Evolutionary conservation across 1,284 basidiomycete species (phyloP).

Genomic region (Mrakiaceae sp.): DNA sequence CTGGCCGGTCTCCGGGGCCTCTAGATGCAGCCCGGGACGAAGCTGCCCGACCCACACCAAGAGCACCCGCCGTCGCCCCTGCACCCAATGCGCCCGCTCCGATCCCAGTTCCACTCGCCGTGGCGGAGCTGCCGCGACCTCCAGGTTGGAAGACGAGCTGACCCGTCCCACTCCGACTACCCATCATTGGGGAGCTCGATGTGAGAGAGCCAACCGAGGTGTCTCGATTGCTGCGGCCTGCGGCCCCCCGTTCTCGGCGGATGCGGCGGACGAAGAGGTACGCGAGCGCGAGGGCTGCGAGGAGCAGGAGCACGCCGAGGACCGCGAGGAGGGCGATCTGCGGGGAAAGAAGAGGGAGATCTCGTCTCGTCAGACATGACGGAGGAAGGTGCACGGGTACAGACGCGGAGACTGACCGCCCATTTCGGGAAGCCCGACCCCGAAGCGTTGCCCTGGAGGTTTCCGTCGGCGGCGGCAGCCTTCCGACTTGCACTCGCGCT

Average conservation of each 20-base stretch:
- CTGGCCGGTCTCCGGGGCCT: background rate
- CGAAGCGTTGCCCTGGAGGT: slow-evolving; percentile 1
- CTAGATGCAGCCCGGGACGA: background rate
- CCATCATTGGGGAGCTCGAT: slow-evolving; percentile 1
- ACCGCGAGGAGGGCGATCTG: slow-evolving; percentile 15
- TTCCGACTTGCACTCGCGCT: background rate
- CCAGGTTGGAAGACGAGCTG: background rate
- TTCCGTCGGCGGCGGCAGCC: background rate
- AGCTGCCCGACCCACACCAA: background rate
- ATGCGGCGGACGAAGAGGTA: slow-evolving; percentile 13
- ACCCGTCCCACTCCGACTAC: background rate
- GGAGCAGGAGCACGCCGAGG: slow-evolving; percentile 12
- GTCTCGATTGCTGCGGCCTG: no score
- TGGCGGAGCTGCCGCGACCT: background rate
- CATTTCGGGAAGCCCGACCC: slow-evolving; percentile 6
- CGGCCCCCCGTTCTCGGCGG: background rate
- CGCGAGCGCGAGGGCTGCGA: slow-evolving; percentile 3
- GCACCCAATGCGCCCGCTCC: background rate
- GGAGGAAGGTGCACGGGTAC: background rate
- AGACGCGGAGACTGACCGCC: slow-evolving; percentile 3
- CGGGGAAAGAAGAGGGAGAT: background rate
- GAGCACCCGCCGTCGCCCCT: background rate
- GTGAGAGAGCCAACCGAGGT: background rate
- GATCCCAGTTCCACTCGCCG: background rate
- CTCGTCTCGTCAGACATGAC: background rate